Conservation (phyloP, 164 flowering plant genomes). For the Kalanchoe fedtschenkoi region DNA sequence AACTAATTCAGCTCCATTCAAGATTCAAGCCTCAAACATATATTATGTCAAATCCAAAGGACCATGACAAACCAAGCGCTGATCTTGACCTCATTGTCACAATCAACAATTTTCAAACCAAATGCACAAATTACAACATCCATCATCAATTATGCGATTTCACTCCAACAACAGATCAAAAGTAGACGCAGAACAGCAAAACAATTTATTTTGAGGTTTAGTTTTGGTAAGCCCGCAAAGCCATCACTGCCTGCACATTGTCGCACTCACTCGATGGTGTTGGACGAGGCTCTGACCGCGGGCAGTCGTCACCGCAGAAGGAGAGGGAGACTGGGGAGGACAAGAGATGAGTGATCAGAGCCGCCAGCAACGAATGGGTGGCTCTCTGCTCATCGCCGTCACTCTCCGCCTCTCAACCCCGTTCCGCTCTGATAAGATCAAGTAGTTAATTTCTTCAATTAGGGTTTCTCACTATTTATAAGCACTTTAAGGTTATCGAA, state of each 20-base stretch:
- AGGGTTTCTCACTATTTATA: not conserved
- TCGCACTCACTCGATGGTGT: not conserved
- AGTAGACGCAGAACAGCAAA: too few relatives aligned
- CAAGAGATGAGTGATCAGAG: not conserved
- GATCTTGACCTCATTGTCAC: too few relatives aligned
- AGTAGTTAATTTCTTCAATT: not conserved
- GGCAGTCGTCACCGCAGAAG: not conserved
- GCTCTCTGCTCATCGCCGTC: not conserved
- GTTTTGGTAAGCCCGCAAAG: not conserved
- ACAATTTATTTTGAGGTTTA: not conserved
- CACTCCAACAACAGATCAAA: too few relatives aligned
- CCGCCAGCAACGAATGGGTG: slow-evolving; percentile 5
- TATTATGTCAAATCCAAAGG: too few relatives aligned
- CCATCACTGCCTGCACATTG: not conserved
- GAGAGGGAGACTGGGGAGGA: not conserved
- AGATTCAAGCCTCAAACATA: too few relatives aligned
- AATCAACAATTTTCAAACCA: too few relatives aligned
- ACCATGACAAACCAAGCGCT: too few relatives aligned
- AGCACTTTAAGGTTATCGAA: too few relatives aligned
- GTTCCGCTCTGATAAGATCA: slow-evolving; percentile 2
- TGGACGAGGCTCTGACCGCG: slow-evolving; percentile 5
- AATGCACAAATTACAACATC: too few relatives aligned
- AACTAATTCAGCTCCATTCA: too few relatives aligned
- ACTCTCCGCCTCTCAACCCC: not conserved
- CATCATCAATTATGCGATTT: too few relatives aligned